Percentiles rank a stretch among this genome's conserved stretches.
phyloP scores from a whole-genome alignment of 2,329 filamentous ascomycete species.

The Stagonosporopsis tanaceti region DNA sequence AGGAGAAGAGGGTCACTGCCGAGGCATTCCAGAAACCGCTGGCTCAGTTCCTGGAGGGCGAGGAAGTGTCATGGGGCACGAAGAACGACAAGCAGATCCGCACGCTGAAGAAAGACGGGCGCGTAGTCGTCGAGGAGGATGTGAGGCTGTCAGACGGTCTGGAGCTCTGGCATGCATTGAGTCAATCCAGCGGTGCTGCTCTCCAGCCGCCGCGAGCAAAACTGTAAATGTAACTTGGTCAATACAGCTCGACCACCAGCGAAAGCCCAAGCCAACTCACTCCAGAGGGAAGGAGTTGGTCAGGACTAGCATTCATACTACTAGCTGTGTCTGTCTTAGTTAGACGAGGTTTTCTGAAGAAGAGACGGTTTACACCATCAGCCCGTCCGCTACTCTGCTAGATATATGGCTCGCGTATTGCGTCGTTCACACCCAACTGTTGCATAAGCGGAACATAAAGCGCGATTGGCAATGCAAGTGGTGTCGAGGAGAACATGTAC shows the following conservation, averaged over 20 bases:
- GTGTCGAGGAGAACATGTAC: too few relatives aligned
- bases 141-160: slow-evolving; percentile 57
- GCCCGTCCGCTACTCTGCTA: too few relatives aligned
- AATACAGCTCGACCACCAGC: neutral
- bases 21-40: slow-evolving; percentile 50
- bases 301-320: too few relatives aligned
- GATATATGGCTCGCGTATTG: too few relatives aligned
- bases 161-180: slow-evolving; percentile 56
- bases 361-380: too few relatives aligned
- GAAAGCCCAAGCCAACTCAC: too few relatives aligned
- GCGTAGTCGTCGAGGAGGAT: slow-evolving; percentile 58
- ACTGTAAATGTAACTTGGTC: neutral
- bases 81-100: slow-evolving; percentile 50
- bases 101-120: slow-evolving; percentile 56
- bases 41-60: slow-evolving; percentile 52
- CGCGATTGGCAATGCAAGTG: too few relatives aligned
- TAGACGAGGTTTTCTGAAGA: too few relatives aligned
- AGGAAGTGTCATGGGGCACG: slow-evolving; percentile 52
- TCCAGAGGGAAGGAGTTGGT: too few relatives aligned
- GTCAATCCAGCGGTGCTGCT: slow-evolving; percentile 23
- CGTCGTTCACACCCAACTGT: too few relatives aligned
- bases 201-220: slow-evolving; percentile 1
- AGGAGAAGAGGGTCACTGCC: slow-evolving; percentile 56
- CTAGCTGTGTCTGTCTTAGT: too few relatives aligned
- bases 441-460: too few relatives aligned